A percentile compares a stretch with the other conserved stretches of the same genome.
Evolutionary conservation across 495 filamentous ascomycete species (phyloP).

Genomic region (Penicillium goetzii): DNA sequence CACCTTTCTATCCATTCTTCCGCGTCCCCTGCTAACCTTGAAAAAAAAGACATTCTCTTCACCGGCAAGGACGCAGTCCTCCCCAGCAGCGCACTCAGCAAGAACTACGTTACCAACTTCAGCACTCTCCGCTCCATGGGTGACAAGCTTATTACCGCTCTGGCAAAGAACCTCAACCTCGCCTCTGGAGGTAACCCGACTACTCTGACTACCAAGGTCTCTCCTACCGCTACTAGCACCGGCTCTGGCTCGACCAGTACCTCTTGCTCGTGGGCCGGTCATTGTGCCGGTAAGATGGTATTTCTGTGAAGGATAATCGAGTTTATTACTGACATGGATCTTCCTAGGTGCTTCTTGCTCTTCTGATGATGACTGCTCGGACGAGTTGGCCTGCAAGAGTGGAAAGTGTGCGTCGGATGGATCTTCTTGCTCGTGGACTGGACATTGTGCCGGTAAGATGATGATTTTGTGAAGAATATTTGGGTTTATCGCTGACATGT

Average conservation of each 20-base stretch:
- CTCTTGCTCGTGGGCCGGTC: conserved; percentile 27
- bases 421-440: conserved; percentile 27
- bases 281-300: conserved; percentile 27
- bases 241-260: conserved; percentile 8
- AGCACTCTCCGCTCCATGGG: conserved; percentile 38
- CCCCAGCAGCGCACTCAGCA: conserved; percentile 33
- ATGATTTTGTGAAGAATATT: background rate
- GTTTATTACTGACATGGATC: background rate
- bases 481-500: background rate
- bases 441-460: conserved; percentile 29
- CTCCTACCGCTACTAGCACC: background rate
- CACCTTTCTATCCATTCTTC: background rate
- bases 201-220: conserved; percentile 6
- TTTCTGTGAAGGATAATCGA: background rate
- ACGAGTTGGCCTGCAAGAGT: conserved; percentile 21
- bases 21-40: conserved; percentile 1
- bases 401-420: conserved; percentile 30
- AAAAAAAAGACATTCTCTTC: conserved; percentile 38
- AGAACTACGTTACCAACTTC: conserved; percentile 45
- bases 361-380: conserved; percentile 30
- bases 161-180: conserved; percentile 43
- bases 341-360: conserved; percentile 30
- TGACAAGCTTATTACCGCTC: conserved; percentile 30
- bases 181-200: conserved; percentile 11
- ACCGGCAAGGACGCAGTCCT: conserved; percentile 37